Evolutionary conservation across 2,329 filamentous ascomycete genomes (phyloP), one percentile per base, ranked within the genome.

Genomic region (Phialophora chinensis): DNA sequence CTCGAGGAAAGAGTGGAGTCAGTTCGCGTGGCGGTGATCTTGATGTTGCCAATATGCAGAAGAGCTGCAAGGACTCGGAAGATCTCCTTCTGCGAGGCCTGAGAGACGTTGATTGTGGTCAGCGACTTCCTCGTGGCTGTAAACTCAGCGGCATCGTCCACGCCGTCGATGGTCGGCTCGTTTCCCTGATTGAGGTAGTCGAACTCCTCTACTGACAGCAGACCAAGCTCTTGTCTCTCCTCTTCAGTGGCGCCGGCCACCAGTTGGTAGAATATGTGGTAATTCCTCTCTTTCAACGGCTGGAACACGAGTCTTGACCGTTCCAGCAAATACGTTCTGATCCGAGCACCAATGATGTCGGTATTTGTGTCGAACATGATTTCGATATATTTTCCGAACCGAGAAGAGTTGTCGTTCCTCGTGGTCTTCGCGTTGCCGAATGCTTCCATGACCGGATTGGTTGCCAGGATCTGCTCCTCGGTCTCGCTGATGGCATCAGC

Each of bases 391-490:
- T 99, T 99, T 79, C 95, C 95, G 80, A 99, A 99, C 75, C 95
- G 88, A 50, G 95, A 99, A 53, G 95, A 99, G 82, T 99, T 99
- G 82, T 99, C 95, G 82, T 99, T 99, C 78, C 95, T 87, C 11
- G 95, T 99, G n/a, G 95, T 99, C 83, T 99, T 99, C 62, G 95
- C 95, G 83, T 99, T 99, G 78, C 95, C 95, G 77, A 99, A 99
- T 38, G 95, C 94, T 87, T 99, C 95, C 95, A 99, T 99, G 78
- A 99, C 97, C 47, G 95, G 95, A 78, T 99, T 99, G 62, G 95
- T 99, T 33, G 95, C 95, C 72, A 99, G 83, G 76, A 99, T 99
- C 79, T 96, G 93, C 83, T 99, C 94, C 81, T 99, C 95, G 0
- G 95, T 99, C 83, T 97, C 92, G 78, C 93, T 98, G 90, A 98